phyloP scores from a whole-genome alignment of 257 asterid species.

The Rehmannia glutinosa region DNA sequence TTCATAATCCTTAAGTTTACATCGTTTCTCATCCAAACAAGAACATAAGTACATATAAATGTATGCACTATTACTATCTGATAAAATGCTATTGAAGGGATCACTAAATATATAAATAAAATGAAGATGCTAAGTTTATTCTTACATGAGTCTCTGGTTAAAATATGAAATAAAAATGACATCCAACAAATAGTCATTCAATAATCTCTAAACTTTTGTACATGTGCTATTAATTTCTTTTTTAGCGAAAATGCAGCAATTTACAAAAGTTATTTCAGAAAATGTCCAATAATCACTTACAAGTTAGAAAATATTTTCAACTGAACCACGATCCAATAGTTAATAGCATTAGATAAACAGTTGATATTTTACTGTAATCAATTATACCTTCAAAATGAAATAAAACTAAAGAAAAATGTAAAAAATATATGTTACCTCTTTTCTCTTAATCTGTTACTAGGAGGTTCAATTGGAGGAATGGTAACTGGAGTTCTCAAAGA shows the following conservation, averaged over 20 bases:
- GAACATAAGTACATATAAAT: neutral
- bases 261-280: neutral
- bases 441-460: conserved; percentile 58
- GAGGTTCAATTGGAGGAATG: conserved; percentile 78
- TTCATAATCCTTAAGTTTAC: neutral
- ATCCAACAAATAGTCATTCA: neutral
- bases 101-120: neutral
- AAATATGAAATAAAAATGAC: neutral
- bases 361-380: neutral
- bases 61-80: neutral
- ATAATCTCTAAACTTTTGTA: neutral
- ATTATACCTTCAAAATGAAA: conserved; percentile 1
- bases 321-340: neutral
- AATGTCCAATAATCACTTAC: neutral
- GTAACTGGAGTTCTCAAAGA: conserved; percentile 57
- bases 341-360: neutral
- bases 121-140: neutral
- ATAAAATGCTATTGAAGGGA: neutral
- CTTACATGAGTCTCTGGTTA: neutral
- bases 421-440: conserved; percentile 50
- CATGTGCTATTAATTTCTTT: neutral
- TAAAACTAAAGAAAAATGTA: neutral
- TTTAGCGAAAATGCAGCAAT: neutral
- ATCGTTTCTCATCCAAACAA: neutral
- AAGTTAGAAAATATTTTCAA: neutral